Evolutionary conservation across 2,329 filamentous ascomycete species (phyloP).

Genomic region (Arthrocladium fulminans): DNA sequence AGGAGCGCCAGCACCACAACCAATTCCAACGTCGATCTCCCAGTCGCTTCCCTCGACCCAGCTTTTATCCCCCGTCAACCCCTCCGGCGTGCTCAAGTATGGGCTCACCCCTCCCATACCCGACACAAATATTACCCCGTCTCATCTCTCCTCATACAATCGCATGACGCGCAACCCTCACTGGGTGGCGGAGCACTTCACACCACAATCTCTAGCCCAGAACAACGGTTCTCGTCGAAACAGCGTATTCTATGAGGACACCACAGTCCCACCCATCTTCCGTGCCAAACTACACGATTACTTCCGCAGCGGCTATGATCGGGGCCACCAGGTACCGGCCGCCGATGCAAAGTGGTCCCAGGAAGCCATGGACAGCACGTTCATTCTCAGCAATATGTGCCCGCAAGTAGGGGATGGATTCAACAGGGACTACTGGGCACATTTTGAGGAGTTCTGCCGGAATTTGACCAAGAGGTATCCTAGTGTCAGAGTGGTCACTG

Average conservation of each 20-base stretch:
- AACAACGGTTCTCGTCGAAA: constrained; percentile 75
- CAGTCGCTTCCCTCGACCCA: constrained; percentile 3
- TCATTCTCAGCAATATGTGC: constrained; percentile 91
- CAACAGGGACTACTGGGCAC: constrained; percentile 98
- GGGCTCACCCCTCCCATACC: constrained; percentile 85
- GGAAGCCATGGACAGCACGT: constrained; percentile 88
- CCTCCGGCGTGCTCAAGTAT: constrained; percentile 69
- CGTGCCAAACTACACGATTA: constrained; percentile 88
- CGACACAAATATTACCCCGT: constrained; percentile 67
- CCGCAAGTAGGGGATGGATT: constrained; percentile 97
- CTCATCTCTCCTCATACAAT: constrained; percentile 81
- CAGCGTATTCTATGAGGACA: constrained; percentile 75
- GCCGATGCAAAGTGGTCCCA: constrained; percentile 96
- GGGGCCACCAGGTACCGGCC: constrained; percentile 93
- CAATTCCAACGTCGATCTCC: constrained; percentile 24
- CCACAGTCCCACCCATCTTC: constrained; percentile 71
- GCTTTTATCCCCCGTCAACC: constrained; percentile 53
- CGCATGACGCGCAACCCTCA: constrained; percentile 81
- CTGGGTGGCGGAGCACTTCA: constrained; percentile 97
- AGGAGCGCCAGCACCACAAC: constrained; percentile 29
- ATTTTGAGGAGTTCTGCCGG: constrained; percentile 95
- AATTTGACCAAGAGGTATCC: constrained; percentile 73
- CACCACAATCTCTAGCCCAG: constrained; percentile 65
- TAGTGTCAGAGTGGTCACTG: constrained; percentile 82
- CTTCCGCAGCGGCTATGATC: constrained; percentile 86